A percentile compares a stretch with the other conserved stretches of the same genome.
Conservation (phyloP, 345 rosid species). For the Adansonia digitata region DNA sequence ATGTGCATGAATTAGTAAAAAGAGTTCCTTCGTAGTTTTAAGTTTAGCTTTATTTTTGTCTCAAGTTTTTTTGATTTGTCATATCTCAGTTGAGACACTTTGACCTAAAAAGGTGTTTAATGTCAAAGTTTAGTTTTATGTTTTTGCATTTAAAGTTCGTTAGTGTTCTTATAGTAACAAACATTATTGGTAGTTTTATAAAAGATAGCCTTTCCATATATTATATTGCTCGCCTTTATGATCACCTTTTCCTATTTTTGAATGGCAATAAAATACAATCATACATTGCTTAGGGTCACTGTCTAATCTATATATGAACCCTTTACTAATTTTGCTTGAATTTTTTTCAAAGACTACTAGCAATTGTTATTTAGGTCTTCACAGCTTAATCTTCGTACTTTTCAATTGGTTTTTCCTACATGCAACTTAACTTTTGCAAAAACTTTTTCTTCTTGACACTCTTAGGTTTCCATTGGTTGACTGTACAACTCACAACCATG, state of each 20-base stretch:
- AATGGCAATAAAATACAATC: neutral
- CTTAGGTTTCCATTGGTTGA: neutral
- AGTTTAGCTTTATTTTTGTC: neutral
- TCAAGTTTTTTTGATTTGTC: neutral
- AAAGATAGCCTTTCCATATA: neutral
- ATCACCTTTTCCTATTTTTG: neutral
- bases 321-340: neutral
- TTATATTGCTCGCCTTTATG: neutral
- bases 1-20: neutral
- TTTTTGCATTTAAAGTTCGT: no score
- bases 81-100: neutral
- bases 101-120: neutral
- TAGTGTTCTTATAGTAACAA: no score
- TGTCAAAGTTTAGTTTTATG: neutral
- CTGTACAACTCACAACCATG: constrained; percentile 76
- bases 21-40: neutral
- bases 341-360: neutral
- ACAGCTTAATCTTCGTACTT: neutral
- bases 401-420: neutral
- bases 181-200: no score
- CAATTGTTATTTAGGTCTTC: neutral
- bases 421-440: neutral
- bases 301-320: neutral
- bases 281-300: neutral
- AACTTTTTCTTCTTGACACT: neutral